These are phyloP conservation scores for Thermothelomyces thermophilus DNA, from an alignment of 2,329 filamentous ascomycete species.

Conservation along the genomic window DNA sequence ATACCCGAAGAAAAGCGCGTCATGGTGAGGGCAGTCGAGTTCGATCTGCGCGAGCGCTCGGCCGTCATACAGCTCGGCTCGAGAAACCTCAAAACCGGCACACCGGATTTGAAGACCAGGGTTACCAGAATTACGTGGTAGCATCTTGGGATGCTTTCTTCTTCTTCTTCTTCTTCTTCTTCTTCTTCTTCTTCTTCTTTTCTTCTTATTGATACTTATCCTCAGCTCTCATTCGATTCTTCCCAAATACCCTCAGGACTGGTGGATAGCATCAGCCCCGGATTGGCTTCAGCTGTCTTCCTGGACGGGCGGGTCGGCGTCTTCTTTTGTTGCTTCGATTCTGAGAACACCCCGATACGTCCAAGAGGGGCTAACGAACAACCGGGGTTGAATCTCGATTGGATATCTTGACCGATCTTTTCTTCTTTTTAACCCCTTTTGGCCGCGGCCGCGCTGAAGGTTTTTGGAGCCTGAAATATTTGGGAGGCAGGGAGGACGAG, in stretches of 20 bases:
- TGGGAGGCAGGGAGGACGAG: not conserved
- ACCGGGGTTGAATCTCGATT: no score
- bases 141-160: not conserved
- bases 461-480: no score
- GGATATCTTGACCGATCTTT: not conserved
- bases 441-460: not conserved
- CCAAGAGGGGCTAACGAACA: no score
- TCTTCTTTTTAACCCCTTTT: not conserved
- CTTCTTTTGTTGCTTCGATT: no score
- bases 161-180: not conserved
- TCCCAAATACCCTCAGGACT: not conserved
- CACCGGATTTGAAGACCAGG: constrained; percentile 42
- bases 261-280: not conserved
- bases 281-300: not conserved
- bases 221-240: not conserved
- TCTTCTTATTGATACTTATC: not conserved
- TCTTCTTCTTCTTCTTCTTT: not conserved
- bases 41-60: constrained; percentile 46
- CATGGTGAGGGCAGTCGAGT: constrained; percentile 51
- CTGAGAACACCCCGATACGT: no score
- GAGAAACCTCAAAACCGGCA: constrained; percentile 41
- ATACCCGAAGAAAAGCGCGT: constrained; percentile 50
- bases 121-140: constrained; percentile 42
- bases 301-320: no score
- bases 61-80: constrained; percentile 50